A percentile compares a stretch with the other conserved stretches of the same genome.
phyloP scores from a whole-genome alignment of 768 basidiomycete species.

The Suillus subaureus region DNA sequence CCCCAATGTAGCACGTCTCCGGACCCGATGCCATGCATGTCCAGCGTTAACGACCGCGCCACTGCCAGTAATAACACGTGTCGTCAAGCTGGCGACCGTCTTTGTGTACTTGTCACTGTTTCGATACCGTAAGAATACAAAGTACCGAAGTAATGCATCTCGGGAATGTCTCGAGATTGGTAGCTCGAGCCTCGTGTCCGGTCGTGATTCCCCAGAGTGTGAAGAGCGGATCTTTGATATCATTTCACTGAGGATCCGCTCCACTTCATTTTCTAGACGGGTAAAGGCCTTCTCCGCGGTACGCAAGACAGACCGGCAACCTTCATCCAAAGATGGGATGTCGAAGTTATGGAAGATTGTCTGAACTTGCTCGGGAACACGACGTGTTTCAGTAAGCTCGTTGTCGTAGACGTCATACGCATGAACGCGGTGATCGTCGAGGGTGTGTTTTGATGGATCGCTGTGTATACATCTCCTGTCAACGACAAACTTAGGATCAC shows the following conservation, averaged over 20 bases:
- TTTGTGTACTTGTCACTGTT: slow-evolving; percentile 51
- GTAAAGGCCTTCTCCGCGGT: slow-evolving; percentile 48
- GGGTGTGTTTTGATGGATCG: slow-evolving; percentile 31
- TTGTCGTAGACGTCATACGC: slow-evolving; percentile 56
- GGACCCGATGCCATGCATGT: slow-evolving; percentile 31
- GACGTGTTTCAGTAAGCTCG: slow-evolving; percentile 46
- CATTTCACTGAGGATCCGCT: slow-evolving; percentile 40
- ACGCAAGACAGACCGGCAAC: slow-evolving; percentile 38
- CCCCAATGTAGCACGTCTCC: slow-evolving; percentile 29
- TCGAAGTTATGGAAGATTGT: slow-evolving; percentile 49
- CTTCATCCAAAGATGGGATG: slow-evolving; percentile 33
- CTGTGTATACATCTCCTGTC: slow-evolving; percentile 13
- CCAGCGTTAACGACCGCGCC: slow-evolving; percentile 18
- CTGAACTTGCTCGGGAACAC: slow-evolving; percentile 34
- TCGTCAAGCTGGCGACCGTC: slow-evolving; percentile 35
- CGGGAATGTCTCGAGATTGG: slow-evolving; percentile 28
- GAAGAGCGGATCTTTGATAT: slow-evolving; percentile 35
- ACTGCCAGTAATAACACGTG: slow-evolving; percentile 25
- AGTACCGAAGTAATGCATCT: slow-evolving; percentile 49
- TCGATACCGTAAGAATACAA: slow-evolving; percentile 59
- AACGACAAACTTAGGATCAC: neutral
- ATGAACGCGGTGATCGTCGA: slow-evolving; percentile 46
- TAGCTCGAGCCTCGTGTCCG: slow-evolving; percentile 20
- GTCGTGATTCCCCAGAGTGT: slow-evolving; percentile 1
- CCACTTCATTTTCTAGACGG: slow-evolving; percentile 45